Evolutionary conservation across 306 rosid species (phyloP).

Genomic region (Gillenia trifoliata): DNA sequence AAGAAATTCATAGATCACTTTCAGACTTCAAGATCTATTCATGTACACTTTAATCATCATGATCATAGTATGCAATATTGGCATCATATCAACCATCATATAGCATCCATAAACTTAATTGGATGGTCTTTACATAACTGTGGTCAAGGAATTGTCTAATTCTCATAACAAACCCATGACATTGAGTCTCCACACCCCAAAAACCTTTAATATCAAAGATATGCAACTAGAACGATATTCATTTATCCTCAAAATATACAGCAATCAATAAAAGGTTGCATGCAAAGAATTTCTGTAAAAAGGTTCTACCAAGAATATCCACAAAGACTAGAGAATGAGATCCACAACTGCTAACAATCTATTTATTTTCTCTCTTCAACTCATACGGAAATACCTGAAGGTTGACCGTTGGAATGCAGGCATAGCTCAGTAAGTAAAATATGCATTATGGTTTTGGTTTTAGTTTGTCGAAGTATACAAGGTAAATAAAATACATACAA

Average conservation of each 20-base stretch:
- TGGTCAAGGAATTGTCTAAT: background rate
- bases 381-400: background rate
- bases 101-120: background rate
- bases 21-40: background rate
- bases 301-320: background rate
- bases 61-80: background rate
- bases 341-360: background rate
- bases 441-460: background rate
- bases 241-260: background rate
- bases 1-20: background rate
- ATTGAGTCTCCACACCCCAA: background rate
- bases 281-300: background rate
- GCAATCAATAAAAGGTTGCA: background rate
- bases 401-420: background rate
- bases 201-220: background rate
- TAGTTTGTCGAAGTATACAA: background rate
- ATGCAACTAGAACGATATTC: background rate
- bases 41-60: background rate
- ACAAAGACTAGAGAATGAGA: background rate
- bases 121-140: background rate
- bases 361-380: background rate
- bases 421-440: background rate
- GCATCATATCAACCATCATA: background rate
- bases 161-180: background rate
- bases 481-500: background rate